Percentiles rank a stretch among this genome's conserved stretches.
Conservation (phyloP, 768 basidiomycete species). For the Mycena leptocephala region DNA sequence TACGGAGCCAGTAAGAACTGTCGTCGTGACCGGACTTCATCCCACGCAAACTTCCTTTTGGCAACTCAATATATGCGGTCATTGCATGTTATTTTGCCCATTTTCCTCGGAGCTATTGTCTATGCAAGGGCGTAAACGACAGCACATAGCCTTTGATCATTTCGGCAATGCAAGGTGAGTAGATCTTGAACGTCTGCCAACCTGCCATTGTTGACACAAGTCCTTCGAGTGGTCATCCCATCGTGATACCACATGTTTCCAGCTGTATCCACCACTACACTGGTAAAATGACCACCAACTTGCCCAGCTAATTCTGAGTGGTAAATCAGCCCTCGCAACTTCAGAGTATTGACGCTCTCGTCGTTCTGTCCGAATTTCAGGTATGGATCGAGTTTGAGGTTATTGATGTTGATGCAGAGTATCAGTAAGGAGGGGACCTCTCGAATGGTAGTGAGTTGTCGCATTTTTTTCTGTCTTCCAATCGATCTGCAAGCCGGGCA, state of each 20-base stretch:
- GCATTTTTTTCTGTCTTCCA: background rate
- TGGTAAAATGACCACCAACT: background rate
- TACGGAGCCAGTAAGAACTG: too few species aligned
- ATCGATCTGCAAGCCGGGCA: background rate
- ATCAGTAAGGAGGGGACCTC: background rate
- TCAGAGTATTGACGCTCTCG: background rate
- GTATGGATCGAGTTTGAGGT: background rate
- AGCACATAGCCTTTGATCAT: too few species aligned
- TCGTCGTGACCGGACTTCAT: too few species aligned
- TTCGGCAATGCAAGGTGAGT: too few species aligned
- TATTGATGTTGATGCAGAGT: background rate
- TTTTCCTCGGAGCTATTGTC: too few species aligned
- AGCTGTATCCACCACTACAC: background rate
- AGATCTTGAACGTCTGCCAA: too few species aligned
- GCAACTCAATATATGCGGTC: too few species aligned
- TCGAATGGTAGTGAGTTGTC: background rate
- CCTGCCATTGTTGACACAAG: too few species aligned
- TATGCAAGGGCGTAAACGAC: too few species aligned
- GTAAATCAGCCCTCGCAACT: background rate
- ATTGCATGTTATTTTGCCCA: too few species aligned
- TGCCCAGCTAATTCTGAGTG: too few species aligned
- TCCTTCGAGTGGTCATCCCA: conserved; percentile 11
- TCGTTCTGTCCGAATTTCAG: background rate
- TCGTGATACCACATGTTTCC: conserved; percentile 14
- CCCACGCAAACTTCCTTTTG: too few species aligned